Conservation (phyloP, 148 eudicot species). For the Diospyros lotus region DNA sequence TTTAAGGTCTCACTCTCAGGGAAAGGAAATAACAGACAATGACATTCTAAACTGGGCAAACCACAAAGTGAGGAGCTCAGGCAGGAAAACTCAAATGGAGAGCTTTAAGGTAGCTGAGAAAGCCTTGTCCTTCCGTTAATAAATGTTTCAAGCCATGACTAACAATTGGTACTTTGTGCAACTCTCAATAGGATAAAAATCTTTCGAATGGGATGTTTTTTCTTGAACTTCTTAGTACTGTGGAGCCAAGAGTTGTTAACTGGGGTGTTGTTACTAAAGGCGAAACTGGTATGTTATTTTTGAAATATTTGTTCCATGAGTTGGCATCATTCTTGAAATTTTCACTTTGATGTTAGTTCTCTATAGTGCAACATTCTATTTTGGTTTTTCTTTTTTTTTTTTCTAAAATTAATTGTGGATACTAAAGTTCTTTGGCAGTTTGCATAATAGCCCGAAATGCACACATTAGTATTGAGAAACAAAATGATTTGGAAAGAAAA, state of each 20-base stretch:
- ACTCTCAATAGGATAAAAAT: constrained; percentile 56
- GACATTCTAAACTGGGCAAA: constrained; percentile 91
- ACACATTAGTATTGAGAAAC: neutral
- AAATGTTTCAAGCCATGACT: constrained; percentile 1
- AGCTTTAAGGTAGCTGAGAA: constrained; percentile 61
- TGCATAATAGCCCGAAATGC: neutral
- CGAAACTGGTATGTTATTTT: constrained; percentile 55
- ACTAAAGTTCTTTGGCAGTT: neutral
- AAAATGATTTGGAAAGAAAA: neutral
- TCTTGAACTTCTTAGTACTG: constrained; percentile 84
- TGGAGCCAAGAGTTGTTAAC: constrained; percentile 86
- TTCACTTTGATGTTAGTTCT: neutral
- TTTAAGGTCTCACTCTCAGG: constrained; percentile 71
- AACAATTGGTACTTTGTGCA: constrained; percentile 5
- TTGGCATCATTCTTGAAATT: neutral
- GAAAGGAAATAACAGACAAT: constrained; percentile 76
- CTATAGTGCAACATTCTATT: neutral
- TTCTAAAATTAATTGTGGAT: neutral
- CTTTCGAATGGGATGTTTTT: constrained; percentile 80
- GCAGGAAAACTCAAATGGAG: constrained; percentile 65
- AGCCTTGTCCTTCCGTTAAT: neutral
- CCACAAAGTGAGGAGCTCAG: constrained; percentile 54
- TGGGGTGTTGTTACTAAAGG: constrained; percentile 87
- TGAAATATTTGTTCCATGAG: neutral
- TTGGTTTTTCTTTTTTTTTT: neutral